Base-by-base conservation (phyloP, 768 basidiomycete species). In the Tubosaeta sp. region DNA sequence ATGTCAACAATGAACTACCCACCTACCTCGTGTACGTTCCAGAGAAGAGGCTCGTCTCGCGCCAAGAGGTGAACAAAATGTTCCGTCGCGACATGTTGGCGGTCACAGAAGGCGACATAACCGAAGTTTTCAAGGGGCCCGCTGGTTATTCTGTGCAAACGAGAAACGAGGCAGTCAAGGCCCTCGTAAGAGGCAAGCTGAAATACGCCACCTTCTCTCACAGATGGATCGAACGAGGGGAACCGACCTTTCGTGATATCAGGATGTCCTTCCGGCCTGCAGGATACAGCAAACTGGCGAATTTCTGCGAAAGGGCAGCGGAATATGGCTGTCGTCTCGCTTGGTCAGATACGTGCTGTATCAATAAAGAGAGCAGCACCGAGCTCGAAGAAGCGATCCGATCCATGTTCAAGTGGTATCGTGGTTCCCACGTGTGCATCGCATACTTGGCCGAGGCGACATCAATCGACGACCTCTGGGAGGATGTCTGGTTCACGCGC, bases 331-430 rank as follows among this genome's bases (percentile, higher is more conserved):
- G 68, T 22, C 19, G 25, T 12, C 55, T 67, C 3, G 69, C 63
- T 29, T 71, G 68, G 68, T 66, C 63, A n/a, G 69, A 71, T 30
- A 71, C 69, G 14, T 68, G 63, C 11, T 69, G 68, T 24, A 69
- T 69, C 40, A 65, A 69, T 44, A 70, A 69, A 7, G 59, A 67
- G 8, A 69, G 68, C 45, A 69, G 69, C 39, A 58, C 69, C 1
- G 68, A 69, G 34, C 68, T 69, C 3, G 64, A 70, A 46, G 65
- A 69, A 45, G 67, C 65, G 1, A 66, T 69, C 29, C 63, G 62
- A n/a, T 66, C 67, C 27, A 69, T 66, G 67, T 66, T 66, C 51
- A 66, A 64, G 51, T 66, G 65, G 65, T 66, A 66, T 40, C 65
- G 62, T 11, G 59, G 62, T 9, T 42, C 64, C 10, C 50, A 64